These are phyloP conservation scores for Rhodofomes roseus DNA, from an alignment of 1,284 basidiomycete species.

Conservation along the genomic window DNA sequence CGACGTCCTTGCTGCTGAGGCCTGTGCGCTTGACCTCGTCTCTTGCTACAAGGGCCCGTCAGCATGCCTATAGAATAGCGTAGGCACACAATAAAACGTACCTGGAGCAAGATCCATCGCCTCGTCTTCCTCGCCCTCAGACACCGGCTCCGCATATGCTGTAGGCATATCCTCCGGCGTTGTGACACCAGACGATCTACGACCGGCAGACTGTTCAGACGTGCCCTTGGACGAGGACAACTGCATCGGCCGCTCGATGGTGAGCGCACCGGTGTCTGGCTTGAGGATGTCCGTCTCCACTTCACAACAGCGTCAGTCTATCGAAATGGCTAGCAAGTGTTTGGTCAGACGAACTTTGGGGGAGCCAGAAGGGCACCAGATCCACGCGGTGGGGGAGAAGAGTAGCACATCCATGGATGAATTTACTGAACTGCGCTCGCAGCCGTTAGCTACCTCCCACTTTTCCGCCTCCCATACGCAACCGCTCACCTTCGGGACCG, in stretches of 20 bases:
- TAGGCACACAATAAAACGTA: slow-evolving; percentile 10
- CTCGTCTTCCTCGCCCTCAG: slow-evolving; percentile 89
- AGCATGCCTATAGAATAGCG: neutral
- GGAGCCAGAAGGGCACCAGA: slow-evolving; percentile 98
- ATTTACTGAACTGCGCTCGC: slow-evolving; percentile 59
- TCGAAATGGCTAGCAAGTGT: neutral
- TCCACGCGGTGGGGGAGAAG: slow-evolving; percentile 92
- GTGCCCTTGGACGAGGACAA: slow-evolving; percentile 40
- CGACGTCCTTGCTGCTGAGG: slow-evolving; percentile 64
- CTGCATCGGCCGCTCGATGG: slow-evolving; percentile 71
- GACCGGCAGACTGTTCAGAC: slow-evolving; percentile 30
- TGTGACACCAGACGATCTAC: slow-evolving; percentile 43
- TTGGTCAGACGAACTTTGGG: slow-evolving; percentile 65
- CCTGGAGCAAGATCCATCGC: slow-evolving; percentile 57
- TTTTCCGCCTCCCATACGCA: slow-evolving; percentile 8
- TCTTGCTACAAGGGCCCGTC: slow-evolving; percentile 34
- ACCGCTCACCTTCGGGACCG: slow-evolving; percentile 67
- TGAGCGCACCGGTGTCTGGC: slow-evolving; percentile 73
- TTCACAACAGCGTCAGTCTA: slow-evolving; percentile 28
- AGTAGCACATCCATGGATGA: slow-evolving; percentile 96
- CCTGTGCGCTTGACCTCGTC: slow-evolving; percentile 82
- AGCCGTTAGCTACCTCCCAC: neutral
- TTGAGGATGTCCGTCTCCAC: slow-evolving; percentile 95
- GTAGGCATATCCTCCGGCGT: slow-evolving; percentile 43
- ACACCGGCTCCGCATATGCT: slow-evolving; percentile 80